Evolutionary conservation across 768 basidiomycete species (phyloP), one percentile per base, ranked within the genome.

Genomic region (Melanogaster broomeanus): DNA sequence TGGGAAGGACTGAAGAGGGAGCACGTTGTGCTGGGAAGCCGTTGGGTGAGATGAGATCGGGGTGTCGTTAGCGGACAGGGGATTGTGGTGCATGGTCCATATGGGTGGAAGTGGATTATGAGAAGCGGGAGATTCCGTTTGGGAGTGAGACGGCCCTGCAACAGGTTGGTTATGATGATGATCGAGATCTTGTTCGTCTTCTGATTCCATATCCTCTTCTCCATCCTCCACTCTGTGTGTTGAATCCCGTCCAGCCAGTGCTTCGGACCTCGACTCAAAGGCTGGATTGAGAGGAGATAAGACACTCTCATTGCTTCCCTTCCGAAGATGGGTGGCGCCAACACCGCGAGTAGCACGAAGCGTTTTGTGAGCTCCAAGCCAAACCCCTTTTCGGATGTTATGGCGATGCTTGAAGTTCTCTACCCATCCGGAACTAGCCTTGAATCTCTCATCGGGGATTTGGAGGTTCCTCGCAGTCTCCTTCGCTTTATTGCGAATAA

Each of bases 371-470:
- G 65, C 64, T 24, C 77, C 75, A 18, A 67, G 71, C 79, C 80
- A 85, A 18, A 78, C 70, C 1, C 89, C 90, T 21, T 80, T 80
- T 38, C 82, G 79, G 54, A 95, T 89, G 52, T 83, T 83, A 56
- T 88, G 81, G 30, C 93, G 84, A 60, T 82, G 79, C 72, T 93
- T 94, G 76, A 93, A 95, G 66, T 91, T 91, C 65, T 94, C 91
- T 48, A 95, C 79, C 93, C 93, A 95, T 4, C 91, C 90, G 10
- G 87, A 84, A 63, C 87, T 90, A n/a, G 89, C 92, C 71, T 93
- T 94, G 80, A 95, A 95, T 66, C 81, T 79, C 50, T 88, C 86
- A 52, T 84, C 79, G 42, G 77, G 65, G 53, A 87, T 82, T 45
- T 77, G 73, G 45, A 84, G 76, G 7, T 57, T 63, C 38, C 74